Evolutionary conservation across 345 rosid genomes (phyloP), one percentile per base, ranked within the genome.

Genomic region (Eucalyptus brandiana): DNA sequence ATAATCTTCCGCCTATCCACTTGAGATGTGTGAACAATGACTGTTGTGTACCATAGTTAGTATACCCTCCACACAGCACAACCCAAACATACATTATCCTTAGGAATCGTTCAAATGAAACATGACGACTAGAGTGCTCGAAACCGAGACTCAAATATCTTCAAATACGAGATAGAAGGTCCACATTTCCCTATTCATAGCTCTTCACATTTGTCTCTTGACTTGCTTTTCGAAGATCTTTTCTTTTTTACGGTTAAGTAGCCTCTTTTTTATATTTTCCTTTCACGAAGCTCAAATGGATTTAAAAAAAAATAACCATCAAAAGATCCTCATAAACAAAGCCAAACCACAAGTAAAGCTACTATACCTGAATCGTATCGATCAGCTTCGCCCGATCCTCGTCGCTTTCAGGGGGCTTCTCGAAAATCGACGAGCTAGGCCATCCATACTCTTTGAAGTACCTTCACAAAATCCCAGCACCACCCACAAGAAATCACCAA

Each of bases 361-460:
- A 37, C 42, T 26, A 30, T 89, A 96, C 99, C 99, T 97, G 99
- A 92, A 97, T 95, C 86, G 93, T 93, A 87, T 97, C 99, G 69
- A 97, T 97, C 86, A 97, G 92, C 90, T 93, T 94, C 56, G 92
- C 97, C 34, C 96, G 94, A 88, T 94, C 94, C 80, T 94, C 96
- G 76, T 97, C 98, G 65, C 86, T 92, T 92, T 93, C 91, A 4
- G 99, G 99, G 53, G 96, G 91, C 28, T 90, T 91, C 81, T 92
- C 91, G 62, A 94, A 95, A 86, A 97, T 44, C 7, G 94, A 93
- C 9, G 99, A 97, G 50, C 94, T 93, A 48, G 99, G 99, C 99
- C 99, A 97, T 14, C 98, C 99, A 56, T 96, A 92, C 92, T 97
- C 98, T 91, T 94, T 96, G 86, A 97, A 97, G 92, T 97, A 96